phyloP scores from a whole-genome alignment of 2,329 filamentous ascomycete species.

The Dissoconium aciculare region DNA sequence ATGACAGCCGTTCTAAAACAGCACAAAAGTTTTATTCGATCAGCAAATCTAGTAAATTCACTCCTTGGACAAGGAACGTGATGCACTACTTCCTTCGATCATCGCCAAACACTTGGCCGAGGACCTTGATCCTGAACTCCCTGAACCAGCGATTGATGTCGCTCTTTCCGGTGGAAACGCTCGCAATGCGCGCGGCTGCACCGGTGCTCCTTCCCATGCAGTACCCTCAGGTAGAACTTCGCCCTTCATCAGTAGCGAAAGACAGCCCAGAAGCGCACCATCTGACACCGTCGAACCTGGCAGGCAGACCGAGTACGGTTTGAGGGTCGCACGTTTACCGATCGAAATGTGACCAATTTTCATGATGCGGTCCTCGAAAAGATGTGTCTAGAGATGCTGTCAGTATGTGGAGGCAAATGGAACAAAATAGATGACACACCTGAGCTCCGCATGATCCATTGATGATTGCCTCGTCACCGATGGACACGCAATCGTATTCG shows the following conservation, averaged over 20 bases:
- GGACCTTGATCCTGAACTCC: too few species aligned
- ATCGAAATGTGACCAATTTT: slow-evolving; percentile 13
- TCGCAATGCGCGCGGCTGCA: slow-evolving; percentile 6
- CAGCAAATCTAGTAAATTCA: too few species aligned
- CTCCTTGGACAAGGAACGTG: too few species aligned
- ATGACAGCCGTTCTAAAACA: too few species aligned
- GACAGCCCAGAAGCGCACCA: slow-evolving; percentile 12
- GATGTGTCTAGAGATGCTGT: too few species aligned
- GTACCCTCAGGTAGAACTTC: slow-evolving; percentile 11
- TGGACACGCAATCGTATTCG: slow-evolving; percentile 14
- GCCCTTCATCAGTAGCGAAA: slow-evolving; percentile 15
- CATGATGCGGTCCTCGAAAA: slow-evolving; percentile 18
- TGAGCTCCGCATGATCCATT: slow-evolving; percentile 12
- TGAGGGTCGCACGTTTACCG: slow-evolving; percentile 9
- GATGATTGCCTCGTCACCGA: slow-evolving; percentile 14
- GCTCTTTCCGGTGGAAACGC: not conserved
- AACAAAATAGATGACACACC: too few species aligned
- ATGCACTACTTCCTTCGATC: too few species aligned
- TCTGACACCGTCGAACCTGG: slow-evolving; percentile 10
- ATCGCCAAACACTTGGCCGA: too few species aligned
- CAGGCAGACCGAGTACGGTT: slow-evolving; percentile 14
- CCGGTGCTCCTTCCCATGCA: slow-evolving; percentile 13
- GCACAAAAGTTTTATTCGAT: too few species aligned
- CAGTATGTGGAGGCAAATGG: too few species aligned
- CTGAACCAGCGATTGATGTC: too few species aligned